These are phyloP conservation scores for Phytopythium mirpurense DNA, from an alignment of 352 stramenopile species.

Conservation along the genomic window DNA sequence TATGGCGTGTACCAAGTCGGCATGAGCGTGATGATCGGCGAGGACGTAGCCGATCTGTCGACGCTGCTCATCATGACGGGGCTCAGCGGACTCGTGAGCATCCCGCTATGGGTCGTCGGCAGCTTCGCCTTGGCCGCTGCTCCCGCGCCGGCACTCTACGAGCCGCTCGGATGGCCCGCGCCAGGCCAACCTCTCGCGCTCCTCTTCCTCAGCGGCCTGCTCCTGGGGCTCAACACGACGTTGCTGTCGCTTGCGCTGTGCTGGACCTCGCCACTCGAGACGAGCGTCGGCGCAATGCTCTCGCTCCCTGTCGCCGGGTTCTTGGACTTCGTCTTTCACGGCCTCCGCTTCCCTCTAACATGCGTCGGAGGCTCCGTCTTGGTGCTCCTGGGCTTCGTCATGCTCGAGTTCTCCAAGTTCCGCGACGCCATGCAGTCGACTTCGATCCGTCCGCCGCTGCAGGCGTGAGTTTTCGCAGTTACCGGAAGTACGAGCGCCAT, in stretches of 20 bases:
- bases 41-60: slow-evolving; percentile 40
- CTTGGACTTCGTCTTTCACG: slow-evolving; percentile 37
- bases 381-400: slow-evolving; percentile 46
- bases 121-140: slow-evolving; percentile 30
- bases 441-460: neutral
- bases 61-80: slow-evolving; percentile 44
- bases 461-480: no score
- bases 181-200: slow-evolving; percentile 25
- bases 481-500: no score
- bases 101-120: slow-evolving; percentile 46
- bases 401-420: slow-evolving; percentile 27
- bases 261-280: slow-evolving; percentile 59
- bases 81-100: slow-evolving; percentile 34
- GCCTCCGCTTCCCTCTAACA: slow-evolving; percentile 38
- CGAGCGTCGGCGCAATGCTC: slow-evolving; percentile 53
- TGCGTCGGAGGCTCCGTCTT: slow-evolving; percentile 44
- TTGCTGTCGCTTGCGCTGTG: slow-evolving; percentile 34
- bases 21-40: slow-evolving; percentile 24
- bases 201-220: slow-evolving; percentile 25
- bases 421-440: neutral
- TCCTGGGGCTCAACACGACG: slow-evolving; percentile 31
- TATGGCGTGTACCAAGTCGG: slow-evolving; percentile 44
- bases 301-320: slow-evolving; percentile 47
- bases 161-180: slow-evolving; percentile 38
- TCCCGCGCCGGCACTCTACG: slow-evolving; percentile 34